Evolutionary conservation across 495 filamentous ascomycete species (phyloP).

Genomic region (Penicillium chermesinum): DNA sequence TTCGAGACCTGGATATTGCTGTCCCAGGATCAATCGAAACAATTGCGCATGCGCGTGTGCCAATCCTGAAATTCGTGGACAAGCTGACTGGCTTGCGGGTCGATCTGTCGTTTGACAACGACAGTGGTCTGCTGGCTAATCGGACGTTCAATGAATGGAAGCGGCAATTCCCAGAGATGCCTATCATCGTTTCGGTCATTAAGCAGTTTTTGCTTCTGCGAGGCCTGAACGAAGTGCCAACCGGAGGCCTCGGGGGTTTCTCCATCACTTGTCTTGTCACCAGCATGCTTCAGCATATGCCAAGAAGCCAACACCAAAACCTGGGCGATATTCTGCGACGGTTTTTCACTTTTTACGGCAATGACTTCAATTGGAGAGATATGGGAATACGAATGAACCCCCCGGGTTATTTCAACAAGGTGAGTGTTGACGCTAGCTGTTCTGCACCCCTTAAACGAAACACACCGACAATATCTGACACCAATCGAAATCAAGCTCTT

Average conservation of each 20-base stretch:
- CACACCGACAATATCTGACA: neutral
- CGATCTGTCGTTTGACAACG: conserved; percentile 92
- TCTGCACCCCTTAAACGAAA: neutral
- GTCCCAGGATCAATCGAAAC: conserved; percentile 50
- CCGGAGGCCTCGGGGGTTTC: conserved; percentile 91
- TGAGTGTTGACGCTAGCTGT: too few relatives aligned
- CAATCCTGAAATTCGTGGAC: conserved; percentile 88
- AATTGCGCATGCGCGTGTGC: conserved; percentile 75
- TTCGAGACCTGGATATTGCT: conserved; percentile 48
- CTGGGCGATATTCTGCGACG: conserved; percentile 75
- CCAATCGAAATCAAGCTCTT: conserved; percentile 5
- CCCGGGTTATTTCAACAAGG: conserved; percentile 67
- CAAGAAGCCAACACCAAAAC: conserved; percentile 57
- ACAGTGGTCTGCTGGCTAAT: conserved; percentile 71
- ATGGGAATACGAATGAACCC: conserved; percentile 71
- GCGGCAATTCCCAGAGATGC: conserved; percentile 71
- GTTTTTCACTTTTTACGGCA: conserved; percentile 86
- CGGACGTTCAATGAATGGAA: conserved; percentile 77
- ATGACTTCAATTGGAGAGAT: conserved; percentile 59
- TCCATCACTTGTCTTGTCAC: conserved; percentile 90
- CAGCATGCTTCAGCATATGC: conserved; percentile 73
- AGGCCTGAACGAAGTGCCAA: conserved; percentile 81
- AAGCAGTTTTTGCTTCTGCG: conserved; percentile 91
- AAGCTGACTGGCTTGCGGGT: conserved; percentile 65
- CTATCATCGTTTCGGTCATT: conserved; percentile 72